Conservation (phyloP, 1,284 basidiomycete genomes). For the Moniliella sp. region DNA sequence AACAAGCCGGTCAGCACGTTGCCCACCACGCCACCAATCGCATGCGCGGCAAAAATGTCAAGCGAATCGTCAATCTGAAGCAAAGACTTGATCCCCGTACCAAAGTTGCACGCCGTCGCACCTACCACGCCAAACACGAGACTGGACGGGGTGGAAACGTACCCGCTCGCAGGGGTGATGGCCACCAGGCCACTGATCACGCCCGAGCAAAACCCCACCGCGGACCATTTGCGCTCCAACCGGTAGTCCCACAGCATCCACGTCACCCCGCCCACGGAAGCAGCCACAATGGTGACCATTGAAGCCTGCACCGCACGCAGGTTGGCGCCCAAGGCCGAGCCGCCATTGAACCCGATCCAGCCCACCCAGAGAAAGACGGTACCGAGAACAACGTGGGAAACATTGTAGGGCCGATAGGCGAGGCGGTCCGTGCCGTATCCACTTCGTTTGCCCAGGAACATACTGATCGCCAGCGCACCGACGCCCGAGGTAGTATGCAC, state of each 20-base stretch:
- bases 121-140: slow-evolving; percentile 46
- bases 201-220: slow-evolving; percentile 83
- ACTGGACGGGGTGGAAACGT: slow-evolving; percentile 21
- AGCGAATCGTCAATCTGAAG: slow-evolving; percentile 36
- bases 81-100: slow-evolving; percentile 63
- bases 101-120: slow-evolving; percentile 70
- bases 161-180: slow-evolving; percentile 61
- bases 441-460: slow-evolving; percentile 35
- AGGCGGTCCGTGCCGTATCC: slow-evolving; percentile 36
- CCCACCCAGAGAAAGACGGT: slow-evolving; percentile 36
- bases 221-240: slow-evolving; percentile 37
- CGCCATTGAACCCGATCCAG: slow-evolving; percentile 34
- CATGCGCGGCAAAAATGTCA: slow-evolving; percentile 67
- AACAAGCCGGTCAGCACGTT: slow-evolving; percentile 68
- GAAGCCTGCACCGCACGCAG: slow-evolving; percentile 35
- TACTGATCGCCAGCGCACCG: slow-evolving; percentile 28
- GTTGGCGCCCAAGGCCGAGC: slow-evolving; percentile 35
- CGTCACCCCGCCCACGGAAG: slow-evolving; percentile 42
- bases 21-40: slow-evolving; percentile 65
- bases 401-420: slow-evolving; percentile 36
- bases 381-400: slow-evolving; percentile 35
- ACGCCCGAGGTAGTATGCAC: slow-evolving; percentile 36
- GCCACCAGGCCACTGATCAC: slow-evolving; percentile 24
- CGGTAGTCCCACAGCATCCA: slow-evolving; percentile 37
- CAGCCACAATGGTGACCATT: slow-evolving; percentile 46